Base-by-base conservation (phyloP, 305 asterid species). In the Petunia hybrid region DNA sequence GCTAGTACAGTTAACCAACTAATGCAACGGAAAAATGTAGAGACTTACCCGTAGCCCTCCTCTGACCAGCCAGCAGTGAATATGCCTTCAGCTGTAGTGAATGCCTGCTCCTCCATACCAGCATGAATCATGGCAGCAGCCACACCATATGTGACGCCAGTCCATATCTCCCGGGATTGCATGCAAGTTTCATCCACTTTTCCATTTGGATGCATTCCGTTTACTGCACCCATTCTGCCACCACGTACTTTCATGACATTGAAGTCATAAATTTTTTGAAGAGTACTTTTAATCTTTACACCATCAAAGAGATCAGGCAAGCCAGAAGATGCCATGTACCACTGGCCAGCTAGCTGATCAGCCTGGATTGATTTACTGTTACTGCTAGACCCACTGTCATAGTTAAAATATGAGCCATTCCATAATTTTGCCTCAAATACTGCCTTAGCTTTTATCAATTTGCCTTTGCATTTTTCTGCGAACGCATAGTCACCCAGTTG, bases 141-240 rank as follows among this genome's bases (percentile, higher is more conserved):
- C 7, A 90, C 97, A 1, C 86, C 97, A 67, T 97, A 97, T 0
- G 99, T 97, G 62, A 97, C 99, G 8, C 99, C 99, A 0, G 96
- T 85, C 99, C 99, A 97, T 45, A 95, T 90, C 80, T 97, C 99
- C 3, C 99, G 92, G 4, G 99, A 97, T 85, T 97, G 99, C 99
- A 97, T 97, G 90, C 99, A 97, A 1, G 97, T 90, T 80, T 95
- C 98, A n/a, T 97, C 99, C 38, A 97, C 94, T 87, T 90, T 94
- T n/a, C 99, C 99, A 51, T 75, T 97, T 35, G 99, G 98, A 83
- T 92, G 90, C 99, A 97, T 93, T 78, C 99, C 99, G 31, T 97
- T 97, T 56, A 93, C 99, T 1, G 99, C 99, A 14, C 99, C 99
- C 87, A 95, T 95, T 88, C 92, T 85, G 38, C 99, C 99, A 51